Conservation (phyloP, 371 early-diverging fungal genomes). For the Lichtheimia ramosa region DNA sequence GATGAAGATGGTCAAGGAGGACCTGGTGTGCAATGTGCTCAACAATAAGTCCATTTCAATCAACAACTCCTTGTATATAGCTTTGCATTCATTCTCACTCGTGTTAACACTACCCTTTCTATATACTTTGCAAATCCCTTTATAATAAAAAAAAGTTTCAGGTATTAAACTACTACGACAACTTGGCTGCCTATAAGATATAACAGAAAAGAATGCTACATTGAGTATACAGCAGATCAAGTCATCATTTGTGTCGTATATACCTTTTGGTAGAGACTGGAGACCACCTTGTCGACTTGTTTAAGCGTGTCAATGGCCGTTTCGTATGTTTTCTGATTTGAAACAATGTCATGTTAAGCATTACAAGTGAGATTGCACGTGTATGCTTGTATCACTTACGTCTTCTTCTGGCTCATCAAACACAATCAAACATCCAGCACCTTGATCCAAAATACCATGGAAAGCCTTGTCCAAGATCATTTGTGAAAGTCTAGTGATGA, state of each 20-base stretch:
- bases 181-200: slow-evolving; percentile 15
- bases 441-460: slow-evolving; percentile 96
- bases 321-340: slow-evolving; percentile 81
- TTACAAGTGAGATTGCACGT: not conserved
- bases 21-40: slow-evolving; percentile 94
- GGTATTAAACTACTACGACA: slow-evolving; percentile 10
- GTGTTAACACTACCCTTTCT: not conserved
- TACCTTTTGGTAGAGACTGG: slow-evolving; percentile 91
- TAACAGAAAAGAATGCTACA: not conserved
- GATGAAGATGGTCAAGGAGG: slow-evolving; percentile 69
- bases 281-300: slow-evolving; percentile 93
- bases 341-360: not conserved
- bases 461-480: slow-evolving; percentile 98
- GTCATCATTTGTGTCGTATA: not conserved
- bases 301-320: slow-evolving; percentile 93
- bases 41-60: slow-evolving; percentile 71
- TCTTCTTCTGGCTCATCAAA: slow-evolving; percentile 90
- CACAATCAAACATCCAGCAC: slow-evolving; percentile 90
- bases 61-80: not conserved
- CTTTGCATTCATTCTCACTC: not conserved
- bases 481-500: slow-evolving; percentile 74
- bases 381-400: slow-evolving; percentile 39
- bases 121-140: not conserved
- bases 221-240: not conserved
- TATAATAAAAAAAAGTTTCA: slow-evolving; percentile 5